Base-by-base conservation (phyloP, 2,329 filamentous ascomycete species). In the Calonectria pseudoturangicola region DNA sequence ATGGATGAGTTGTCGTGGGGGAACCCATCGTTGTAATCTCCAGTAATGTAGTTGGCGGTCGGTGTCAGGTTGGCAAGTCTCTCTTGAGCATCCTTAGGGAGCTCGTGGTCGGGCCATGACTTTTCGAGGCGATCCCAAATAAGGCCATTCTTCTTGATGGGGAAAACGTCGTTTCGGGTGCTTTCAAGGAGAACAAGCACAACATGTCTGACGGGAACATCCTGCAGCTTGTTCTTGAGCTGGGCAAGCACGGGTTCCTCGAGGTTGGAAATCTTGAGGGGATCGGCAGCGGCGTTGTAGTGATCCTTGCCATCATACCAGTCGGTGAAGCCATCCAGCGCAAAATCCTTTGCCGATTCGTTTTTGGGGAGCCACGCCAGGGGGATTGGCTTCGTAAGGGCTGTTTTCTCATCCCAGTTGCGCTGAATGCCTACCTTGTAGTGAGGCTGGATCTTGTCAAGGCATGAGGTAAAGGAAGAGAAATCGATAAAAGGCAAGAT, bases 61-160 rank as follows among this genome's bases (percentile, higher is more conserved):
- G 54, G 54, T 28, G 54, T 60, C 54, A 60, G 13, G 54, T 60
- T 60, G 54, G 54, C 54, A 2, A 60, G 54, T 41, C 54, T 27
- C 33, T 41, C 21, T 25, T 41, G 33, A 4, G 54, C 54, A 1
- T 60, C 54, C 21, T 27, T 16, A 13, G 54, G 54, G 25, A 60
- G 36, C 21, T 60, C 27, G 54, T 41, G 21, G 21, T 60, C 21
- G 6, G 54, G 54, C n/a, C 13, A 60, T 18, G 54, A 60, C 13
- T 60, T 21, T 18, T 39, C 33, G 2, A 60, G 33, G 21, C 54
- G 54, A 5, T 60, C 25, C 33, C 33, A 60, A 3, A 60, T 16
- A 18, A 60, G 54, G 8, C 54, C 54, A 7, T 27, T 12, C 36
- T 60, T 60, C 54, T 60, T 60, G 9, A 60, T 41, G 3, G 54